A percentile compares a stretch with the other conserved stretches of the same genome.
These are phyloP conservation scores for Emydomyces testavorans DNA, from an alignment of 2,329 filamentous ascomycete species.

Conservation along the genomic window DNA sequence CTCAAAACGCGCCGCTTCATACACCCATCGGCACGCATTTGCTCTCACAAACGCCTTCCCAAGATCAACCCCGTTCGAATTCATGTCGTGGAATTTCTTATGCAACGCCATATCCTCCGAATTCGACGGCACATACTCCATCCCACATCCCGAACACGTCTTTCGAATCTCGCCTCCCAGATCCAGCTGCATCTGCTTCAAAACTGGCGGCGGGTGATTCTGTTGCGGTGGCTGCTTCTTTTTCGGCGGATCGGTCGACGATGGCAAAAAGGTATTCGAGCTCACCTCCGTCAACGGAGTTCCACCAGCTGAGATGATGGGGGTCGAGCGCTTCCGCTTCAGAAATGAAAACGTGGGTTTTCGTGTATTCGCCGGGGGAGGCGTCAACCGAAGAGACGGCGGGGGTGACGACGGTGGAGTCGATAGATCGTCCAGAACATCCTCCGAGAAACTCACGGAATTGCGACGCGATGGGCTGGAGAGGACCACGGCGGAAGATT, in stretches of 20 bases:
- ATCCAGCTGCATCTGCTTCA: slow-evolving; percentile 52
- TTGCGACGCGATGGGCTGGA: slow-evolving; percentile 39
- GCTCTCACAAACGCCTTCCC: slow-evolving; percentile 46
- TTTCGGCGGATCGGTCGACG: slow-evolving; percentile 28
- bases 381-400: slow-evolving; percentile 27
- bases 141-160: slow-evolving; percentile 50
- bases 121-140: slow-evolving; percentile 55
- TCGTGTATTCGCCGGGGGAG: slow-evolving; percentile 34
- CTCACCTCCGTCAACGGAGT: slow-evolving; percentile 34
- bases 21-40: slow-evolving; percentile 41
- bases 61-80: slow-evolving; percentile 50
- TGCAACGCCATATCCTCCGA: slow-evolving; percentile 51
- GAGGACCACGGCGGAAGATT: slow-evolving; percentile 36
- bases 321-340: slow-evolving; percentile 32
- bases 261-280: slow-evolving; percentile 34
- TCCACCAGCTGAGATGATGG: slow-evolving; percentile 3
- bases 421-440: slow-evolving; percentile 34
- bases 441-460: slow-evolving; percentile 35
- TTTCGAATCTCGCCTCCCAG: slow-evolving; percentile 45
- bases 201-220: slow-evolving; percentile 22
- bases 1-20: slow-evolving; percentile 40
- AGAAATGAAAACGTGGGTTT: slow-evolving; percentile 43
- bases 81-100: slow-evolving; percentile 52
- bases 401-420: slow-evolving; percentile 44
- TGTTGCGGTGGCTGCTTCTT: slow-evolving; percentile 17